These are phyloP conservation scores for Cystofilobasidium macerans DNA, from an alignment of 768 basidiomycete species.

Conservation along the genomic window DNA sequence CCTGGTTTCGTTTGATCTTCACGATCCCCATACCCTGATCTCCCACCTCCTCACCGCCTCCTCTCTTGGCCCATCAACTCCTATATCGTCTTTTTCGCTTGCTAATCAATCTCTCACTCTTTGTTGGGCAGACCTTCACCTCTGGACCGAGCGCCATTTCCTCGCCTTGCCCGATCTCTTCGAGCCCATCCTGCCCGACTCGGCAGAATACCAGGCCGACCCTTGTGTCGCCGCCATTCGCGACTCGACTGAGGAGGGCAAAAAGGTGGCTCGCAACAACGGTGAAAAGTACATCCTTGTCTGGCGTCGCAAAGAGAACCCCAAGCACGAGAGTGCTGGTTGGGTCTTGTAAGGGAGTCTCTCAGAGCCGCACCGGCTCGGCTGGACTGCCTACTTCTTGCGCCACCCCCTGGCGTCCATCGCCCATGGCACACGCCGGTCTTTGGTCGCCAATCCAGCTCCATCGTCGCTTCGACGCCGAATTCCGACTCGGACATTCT, in stretches of 20 bases:
- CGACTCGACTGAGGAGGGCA: conserved; percentile 75
- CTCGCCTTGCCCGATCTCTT: conserved; percentile 72
- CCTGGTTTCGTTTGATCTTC: neutral
- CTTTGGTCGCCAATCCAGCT: no score
- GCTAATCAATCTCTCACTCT: neutral
- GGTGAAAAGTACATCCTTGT: conserved; percentile 69
- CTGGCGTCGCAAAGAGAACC: conserved; percentile 23
- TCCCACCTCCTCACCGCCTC: neutral
- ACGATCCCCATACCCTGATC: conserved; percentile 3
- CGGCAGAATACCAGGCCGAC: conserved; percentile 16
- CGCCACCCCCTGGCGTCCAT: no score
- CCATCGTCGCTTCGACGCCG: no score
- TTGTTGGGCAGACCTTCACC: conserved; percentile 56
- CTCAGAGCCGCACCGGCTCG: no score
- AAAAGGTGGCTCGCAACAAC: conserved; percentile 83
- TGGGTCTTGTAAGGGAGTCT: neutral
- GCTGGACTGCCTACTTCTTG: no score
- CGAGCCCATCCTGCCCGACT: conserved; percentile 45
- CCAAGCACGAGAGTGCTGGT: neutral
- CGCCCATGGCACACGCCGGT: no score
- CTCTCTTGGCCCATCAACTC: neutral
- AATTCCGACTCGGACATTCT: no score
- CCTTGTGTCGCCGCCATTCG: conserved; percentile 9
- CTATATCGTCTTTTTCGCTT: neutral
- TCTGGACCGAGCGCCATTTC: conserved; percentile 92